Conservation (phyloP, 805 yeast species). For the Suhomyces kilbournensis region DNA sequence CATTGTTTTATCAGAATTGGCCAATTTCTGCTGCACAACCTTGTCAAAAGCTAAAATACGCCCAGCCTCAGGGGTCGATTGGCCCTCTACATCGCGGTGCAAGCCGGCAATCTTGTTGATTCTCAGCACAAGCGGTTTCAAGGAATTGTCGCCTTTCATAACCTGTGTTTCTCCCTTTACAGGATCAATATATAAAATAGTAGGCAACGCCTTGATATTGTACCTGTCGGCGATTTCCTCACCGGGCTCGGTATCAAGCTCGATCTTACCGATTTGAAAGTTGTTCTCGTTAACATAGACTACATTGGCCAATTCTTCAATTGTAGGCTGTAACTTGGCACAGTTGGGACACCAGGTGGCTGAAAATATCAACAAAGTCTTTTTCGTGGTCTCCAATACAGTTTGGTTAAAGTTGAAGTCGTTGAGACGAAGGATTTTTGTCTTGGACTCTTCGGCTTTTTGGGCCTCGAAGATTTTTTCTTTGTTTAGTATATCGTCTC, state of each 20-base stretch:
- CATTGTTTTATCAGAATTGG: conserved; percentile 9
- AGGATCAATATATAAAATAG: conserved; percentile 48
- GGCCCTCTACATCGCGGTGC: conserved; percentile 31
- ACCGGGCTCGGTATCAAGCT: conserved; percentile 47
- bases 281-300: conserved; percentile 38
- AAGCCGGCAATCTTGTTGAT: conserved; percentile 29
- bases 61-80: conserved; percentile 32
- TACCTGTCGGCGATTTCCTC: conserved; percentile 39
- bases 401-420: conserved; percentile 44
- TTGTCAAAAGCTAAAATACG: conserved; percentile 14
- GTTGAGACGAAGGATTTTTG: conserved; percentile 21
- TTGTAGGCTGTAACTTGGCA: conserved; percentile 48
- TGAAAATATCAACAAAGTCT: conserved; percentile 51
- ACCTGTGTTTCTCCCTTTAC: conserved; percentile 19
- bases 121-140: conserved; percentile 19
- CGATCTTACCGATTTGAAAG: conserved; percentile 28
- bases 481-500: conserved; percentile 3
- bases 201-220: conserved; percentile 49
- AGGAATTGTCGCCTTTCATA: conserved; percentile 20
- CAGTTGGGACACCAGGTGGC: conserved; percentile 63
- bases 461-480: conserved; percentile 14
- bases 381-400: conserved; percentile 30
- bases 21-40: neutral
- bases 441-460: conserved; percentile 12
- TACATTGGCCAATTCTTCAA: conserved; percentile 48